phyloP scores from a whole-genome alignment of 1,139 yeast genomes.

The Debaryomyces fabryi region DNA sequence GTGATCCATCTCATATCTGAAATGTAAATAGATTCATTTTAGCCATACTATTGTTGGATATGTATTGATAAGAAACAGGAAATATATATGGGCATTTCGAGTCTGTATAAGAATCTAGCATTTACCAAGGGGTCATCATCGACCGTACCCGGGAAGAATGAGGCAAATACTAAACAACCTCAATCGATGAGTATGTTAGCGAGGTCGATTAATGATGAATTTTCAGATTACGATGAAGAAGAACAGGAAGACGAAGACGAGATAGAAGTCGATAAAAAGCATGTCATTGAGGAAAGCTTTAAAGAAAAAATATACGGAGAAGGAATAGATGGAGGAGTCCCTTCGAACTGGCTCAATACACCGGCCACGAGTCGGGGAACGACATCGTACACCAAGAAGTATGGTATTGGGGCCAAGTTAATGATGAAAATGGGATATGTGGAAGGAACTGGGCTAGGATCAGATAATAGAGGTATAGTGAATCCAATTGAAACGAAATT shows the following conservation, averaged over 20 bases:
- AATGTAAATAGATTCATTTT: not conserved
- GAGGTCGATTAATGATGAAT: conserved; percentile 20
- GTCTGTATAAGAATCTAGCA: conserved; percentile 2
- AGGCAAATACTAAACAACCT: not conserved
- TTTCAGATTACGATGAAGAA: conserved; percentile 26
- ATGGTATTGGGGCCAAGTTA: conserved; percentile 86
- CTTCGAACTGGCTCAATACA: not conserved
- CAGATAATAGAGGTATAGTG: conserved; percentile 67
- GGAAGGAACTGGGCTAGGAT: conserved; percentile 83
- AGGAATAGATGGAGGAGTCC: not conserved
- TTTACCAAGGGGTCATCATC: conserved; percentile 12
- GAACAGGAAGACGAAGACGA: conserved; percentile 14
- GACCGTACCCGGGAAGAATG: not conserved
- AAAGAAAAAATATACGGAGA: not conserved
- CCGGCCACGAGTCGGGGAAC: not conserved
- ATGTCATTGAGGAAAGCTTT: not conserved
- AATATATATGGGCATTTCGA: conserved; percentile 2
- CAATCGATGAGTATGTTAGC: conserved; percentile 15
- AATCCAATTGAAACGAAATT: conserved; percentile 74
- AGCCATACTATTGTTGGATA: not conserved
- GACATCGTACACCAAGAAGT: conserved; percentile 26
- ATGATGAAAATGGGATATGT: conserved; percentile 86
- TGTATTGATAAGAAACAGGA: not conserved
- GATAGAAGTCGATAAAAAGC: not conserved
- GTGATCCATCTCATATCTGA: not conserved